A percentile compares a stretch with the other conserved stretches of the same genome.
phyloP scores from a whole-genome alignment of 129 eudicot species.

The Heracleum sosnowskyi region DNA sequence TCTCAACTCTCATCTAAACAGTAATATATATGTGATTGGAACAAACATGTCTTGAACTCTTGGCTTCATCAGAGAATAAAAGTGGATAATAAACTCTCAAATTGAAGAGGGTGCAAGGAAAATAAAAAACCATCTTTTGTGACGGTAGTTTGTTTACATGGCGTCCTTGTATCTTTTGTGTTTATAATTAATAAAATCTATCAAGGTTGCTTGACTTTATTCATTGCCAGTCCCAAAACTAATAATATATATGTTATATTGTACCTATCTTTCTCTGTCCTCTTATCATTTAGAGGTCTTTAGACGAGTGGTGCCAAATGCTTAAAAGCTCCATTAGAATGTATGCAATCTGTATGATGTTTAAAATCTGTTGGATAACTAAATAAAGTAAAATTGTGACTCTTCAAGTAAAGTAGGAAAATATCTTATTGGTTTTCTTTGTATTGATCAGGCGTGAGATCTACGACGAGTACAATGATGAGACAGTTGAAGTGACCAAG shows the following conservation, averaged over 20 bases:
- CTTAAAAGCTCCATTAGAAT: not conserved
- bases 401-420: not conserved
- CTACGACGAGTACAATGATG: slow-evolving; percentile 76
- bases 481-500: slow-evolving; percentile 75
- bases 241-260: not conserved
- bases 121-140: not conserved
- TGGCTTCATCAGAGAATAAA: not conserved
- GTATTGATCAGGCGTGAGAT: slow-evolving; percentile 65
- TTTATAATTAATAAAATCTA: not conserved
- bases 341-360: not conserved
- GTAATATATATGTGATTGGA: not conserved
- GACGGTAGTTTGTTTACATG: not conserved
- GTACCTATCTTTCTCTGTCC: not conserved
- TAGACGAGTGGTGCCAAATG: not conserved
- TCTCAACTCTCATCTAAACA: not conserved
- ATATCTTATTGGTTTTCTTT: not conserved
- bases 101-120: not conserved
- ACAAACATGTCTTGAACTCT: not conserved
- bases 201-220: not conserved
- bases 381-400: not conserved
- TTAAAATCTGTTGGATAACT: not conserved
- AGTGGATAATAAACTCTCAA: not conserved
- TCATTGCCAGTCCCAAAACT: not conserved
- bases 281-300: not conserved
- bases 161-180: not conserved